These are phyloP conservation scores for Trichoderma koningii DNA, from an alignment of 2,329 filamentous ascomycete species.

Conservation along the genomic window DNA sequence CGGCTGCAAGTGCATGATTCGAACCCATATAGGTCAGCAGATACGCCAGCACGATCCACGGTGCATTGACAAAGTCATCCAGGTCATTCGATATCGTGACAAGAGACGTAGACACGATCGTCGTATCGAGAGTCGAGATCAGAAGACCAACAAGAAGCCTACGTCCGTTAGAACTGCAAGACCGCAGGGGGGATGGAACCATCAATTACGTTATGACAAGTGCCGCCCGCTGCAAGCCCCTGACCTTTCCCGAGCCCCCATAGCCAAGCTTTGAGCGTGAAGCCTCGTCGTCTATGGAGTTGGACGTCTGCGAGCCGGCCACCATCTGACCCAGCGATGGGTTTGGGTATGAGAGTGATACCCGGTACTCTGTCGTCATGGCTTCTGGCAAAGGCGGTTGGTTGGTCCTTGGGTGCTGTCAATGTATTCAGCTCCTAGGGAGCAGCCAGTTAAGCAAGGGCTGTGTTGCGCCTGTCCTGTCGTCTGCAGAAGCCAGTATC, in stretches of 20 bases:
- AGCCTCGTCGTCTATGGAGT: conserved; percentile 2
- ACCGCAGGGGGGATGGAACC: not conserved
- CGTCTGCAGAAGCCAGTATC: not conserved
- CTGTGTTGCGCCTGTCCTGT: too few relatives aligned
- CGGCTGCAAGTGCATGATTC: conserved; percentile 21
- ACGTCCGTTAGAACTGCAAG: not conserved
- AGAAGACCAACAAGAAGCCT: conserved; percentile 56
- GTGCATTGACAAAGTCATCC: conserved; percentile 52
- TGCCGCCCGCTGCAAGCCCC: conserved; percentile 23
- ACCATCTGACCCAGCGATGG: conserved; percentile 39
- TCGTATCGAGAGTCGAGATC: conserved; percentile 60
- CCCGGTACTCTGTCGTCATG: conserved; percentile 36
- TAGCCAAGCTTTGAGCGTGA: conserved; percentile 8
- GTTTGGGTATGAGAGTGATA: conserved; percentile 42
- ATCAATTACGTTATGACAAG: conserved; percentile 29
- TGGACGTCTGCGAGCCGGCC: conserved; percentile 19
- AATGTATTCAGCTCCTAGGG: too few relatives aligned
- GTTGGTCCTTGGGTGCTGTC: not conserved
- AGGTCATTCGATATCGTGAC: conserved; percentile 58
- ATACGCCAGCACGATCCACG: conserved; percentile 60
- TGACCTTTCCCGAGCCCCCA: not conserved
- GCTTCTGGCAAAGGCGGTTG: not conserved
- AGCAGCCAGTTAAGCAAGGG: too few relatives aligned
- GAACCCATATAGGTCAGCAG: conserved; percentile 59
- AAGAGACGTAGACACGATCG: conserved; percentile 60